Base-by-base conservation (phyloP, 176 grass and related monocot species). In the Alopecurus myosuroides region DNA sequence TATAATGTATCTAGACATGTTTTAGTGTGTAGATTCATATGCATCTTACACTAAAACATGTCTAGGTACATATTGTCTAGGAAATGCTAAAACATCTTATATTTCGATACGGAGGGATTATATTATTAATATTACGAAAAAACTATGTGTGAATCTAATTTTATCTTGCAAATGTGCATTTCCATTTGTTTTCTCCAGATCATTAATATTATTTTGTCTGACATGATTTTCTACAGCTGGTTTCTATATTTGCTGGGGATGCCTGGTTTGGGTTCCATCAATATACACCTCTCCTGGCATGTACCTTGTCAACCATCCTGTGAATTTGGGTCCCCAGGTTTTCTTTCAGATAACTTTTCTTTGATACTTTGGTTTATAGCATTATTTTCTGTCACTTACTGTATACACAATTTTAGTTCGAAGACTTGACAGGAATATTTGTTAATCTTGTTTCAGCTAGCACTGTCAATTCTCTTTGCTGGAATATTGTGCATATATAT, bases 211-310 rank as follows among this genome's bases (percentile, higher is more conserved):
- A 36, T 65, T 87, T 82, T 88, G 20, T 85, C 85, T 92, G 60
- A 88, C 33, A 30, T 89, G 45, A 83, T 91, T 65, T 93, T 33
- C 65, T 50, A 81, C 82, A 99, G 97, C 97, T 89, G 97, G 97
- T 86, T 99, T 99, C 83, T 99, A 99, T 52, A 99, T 99, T 39
- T 99, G 97, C 72, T 99, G 97, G 97, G 97, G 94, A 82, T 99
- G 97, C 88, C 92, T 99, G 88, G 97, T 99, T 20, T 99, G 97
- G 97, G 97, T 99, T 83, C 97, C 94, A 80, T 99, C 97, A 33
- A 89, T 94, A 78, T 99, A 99, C 71, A 99, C 97, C 41, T 96
- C 94, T 67, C 97, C 94, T 79, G 97, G 97, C 72, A 99, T 99
- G 97, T 99, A 96, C 85, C 94, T 99, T 79, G 97, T 99, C 82